A percentile compares a stretch with the other conserved stretches of the same genome.
These are phyloP conservation scores for Helianthus tuberosus DNA, from an alignment of 129 eudicot species.

Conservation along the genomic window DNA sequence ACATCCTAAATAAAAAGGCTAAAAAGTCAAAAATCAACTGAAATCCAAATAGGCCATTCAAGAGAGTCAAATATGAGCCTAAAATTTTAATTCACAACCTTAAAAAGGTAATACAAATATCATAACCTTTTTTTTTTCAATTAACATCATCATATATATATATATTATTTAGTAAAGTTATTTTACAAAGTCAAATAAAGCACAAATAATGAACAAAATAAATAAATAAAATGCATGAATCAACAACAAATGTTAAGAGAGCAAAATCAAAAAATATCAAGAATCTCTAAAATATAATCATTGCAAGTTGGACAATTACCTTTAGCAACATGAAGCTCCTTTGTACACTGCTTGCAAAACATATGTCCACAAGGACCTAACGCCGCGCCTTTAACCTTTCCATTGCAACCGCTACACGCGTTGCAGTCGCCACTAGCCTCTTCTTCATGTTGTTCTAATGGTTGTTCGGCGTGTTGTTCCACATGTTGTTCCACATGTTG, in stretches of 20 bases:
- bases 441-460: constrained; percentile 30
- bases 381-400: constrained; percentile 70
- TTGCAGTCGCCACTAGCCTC: constrained; percentile 38
- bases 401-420: constrained; percentile 68
- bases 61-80: no score
- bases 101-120: no score
- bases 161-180: neutral
- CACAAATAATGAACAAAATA: neutral
- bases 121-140: no score
- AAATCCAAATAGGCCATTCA: no score
- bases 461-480: constrained; percentile 20
- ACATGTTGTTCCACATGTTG: constrained; percentile 9
- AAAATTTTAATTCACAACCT: no score
- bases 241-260: neutral
- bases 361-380: constrained; percentile 90
- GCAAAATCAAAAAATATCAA: constrained; percentile 67
- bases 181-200: neutral
- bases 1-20: no score
- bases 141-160: no score
- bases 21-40: no score
- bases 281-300: constrained; percentile 71
- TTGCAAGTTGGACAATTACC: constrained; percentile 92
- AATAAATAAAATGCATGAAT: neutral
- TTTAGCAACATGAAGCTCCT: constrained; percentile 66
- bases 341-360: constrained; percentile 80